These are phyloP conservation scores for Furcasterigmium furcatum DNA, from an alignment of 2,329 filamentous ascomycete species.

Conservation along the genomic window DNA sequence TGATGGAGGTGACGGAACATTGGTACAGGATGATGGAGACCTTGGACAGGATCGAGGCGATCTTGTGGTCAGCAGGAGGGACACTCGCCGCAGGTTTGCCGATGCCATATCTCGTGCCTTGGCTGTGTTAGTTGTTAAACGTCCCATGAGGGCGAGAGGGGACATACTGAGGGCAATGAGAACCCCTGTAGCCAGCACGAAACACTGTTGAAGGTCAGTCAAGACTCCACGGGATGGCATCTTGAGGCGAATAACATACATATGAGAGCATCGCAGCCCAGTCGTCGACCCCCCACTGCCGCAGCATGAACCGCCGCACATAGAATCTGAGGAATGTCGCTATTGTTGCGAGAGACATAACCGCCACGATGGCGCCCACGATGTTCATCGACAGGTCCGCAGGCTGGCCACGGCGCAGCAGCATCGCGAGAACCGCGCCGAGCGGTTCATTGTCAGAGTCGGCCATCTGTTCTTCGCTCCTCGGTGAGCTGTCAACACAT, in stretches of 20 bases:
- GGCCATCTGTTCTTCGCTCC: too few species aligned
- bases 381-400: background rate
- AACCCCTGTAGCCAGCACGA: slow-evolving; percentile 7
- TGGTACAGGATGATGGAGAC: slow-evolving; percentile 26
- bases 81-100: slow-evolving; percentile 13
- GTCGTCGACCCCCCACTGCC: slow-evolving; percentile 22
- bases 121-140: slow-evolving; percentile 1
- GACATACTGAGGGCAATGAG: slow-evolving; percentile 7
- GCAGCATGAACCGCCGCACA: slow-evolving; percentile 17
- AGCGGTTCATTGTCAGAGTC: too few species aligned
- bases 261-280: slow-evolving; percentile 17
- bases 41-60: slow-evolving; percentile 20
- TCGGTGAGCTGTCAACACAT: too few species aligned
- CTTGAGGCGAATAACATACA: slow-evolving; percentile 12
- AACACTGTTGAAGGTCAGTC: background rate
- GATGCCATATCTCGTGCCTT: slow-evolving; percentile 10
- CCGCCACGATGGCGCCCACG: background rate
- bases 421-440: too few species aligned
- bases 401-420: background rate
- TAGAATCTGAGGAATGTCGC: slow-evolving; percentile 11
- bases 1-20: slow-evolving; percentile 21
- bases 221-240: background rate
- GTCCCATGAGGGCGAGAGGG: background rate
- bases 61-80: background rate
- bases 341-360: slow-evolving; percentile 6